Evolutionary conservation across 352 stramenopile species (phyloP), one percentile per base, ranked within the genome.

Genomic region (Globisporangium yorkense): DNA sequence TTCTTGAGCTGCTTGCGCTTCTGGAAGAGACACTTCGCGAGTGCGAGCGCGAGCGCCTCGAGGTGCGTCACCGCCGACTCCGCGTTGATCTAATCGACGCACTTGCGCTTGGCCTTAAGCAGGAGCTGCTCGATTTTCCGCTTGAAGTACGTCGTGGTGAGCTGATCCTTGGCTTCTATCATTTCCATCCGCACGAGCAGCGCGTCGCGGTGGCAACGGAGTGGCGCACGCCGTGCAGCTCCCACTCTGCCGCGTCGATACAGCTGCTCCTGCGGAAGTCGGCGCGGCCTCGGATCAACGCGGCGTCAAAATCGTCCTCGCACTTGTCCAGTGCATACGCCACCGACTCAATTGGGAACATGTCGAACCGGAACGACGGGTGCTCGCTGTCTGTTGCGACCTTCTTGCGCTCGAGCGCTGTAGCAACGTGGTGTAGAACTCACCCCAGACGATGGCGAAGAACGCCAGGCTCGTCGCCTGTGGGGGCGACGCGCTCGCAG

Each of bases 101-200:
- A 84, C 31, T 84, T 77, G n/a, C 70, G 61, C 37, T 76, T 77
- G 5, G 77, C 87, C 50, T 84, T 84, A 35, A 60, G 43, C 31
- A 61, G 58, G 8, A 89, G 70, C 6, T 77, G 77, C 40, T 71
- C 70, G 15, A 86, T 67, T 56, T 84, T 85, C 21, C 57, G 47
- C 13, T 63, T 60, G 18, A 89, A 52, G 50, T 89, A 89, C 35
- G 75, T 63, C 37, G 66, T 79, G 9, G 74, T 74, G 29, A 87
- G 68, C 39, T 88, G 79, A 53, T 87, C 80, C 59, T 89, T 80
- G 6, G 65, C 79, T 29, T 88, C 73, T 49, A 89, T 67, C 77
- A 89, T 84, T 47, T 86, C 71, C 43, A 66, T 74, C 39, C 80
- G 71, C 4, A 89, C 37, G 16, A 89, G 51, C n/a, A 69, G 56